Conservation (phyloP, 2,329 filamentous ascomycete genomes). For the Neofusicoccum umdonicola region DNA sequence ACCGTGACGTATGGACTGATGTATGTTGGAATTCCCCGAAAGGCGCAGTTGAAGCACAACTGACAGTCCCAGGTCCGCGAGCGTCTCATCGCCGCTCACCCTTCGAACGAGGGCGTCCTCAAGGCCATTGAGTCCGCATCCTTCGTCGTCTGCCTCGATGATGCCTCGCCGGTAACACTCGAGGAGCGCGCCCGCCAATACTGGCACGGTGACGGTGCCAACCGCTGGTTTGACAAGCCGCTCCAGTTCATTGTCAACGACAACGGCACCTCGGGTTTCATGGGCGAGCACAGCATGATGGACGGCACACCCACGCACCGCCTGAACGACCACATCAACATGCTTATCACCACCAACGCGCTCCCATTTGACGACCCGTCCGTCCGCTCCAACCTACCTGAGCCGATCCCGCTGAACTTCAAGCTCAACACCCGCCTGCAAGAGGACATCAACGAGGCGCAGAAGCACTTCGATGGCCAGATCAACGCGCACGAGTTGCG, state of each 20-base stretch:
- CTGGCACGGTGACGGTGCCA: conserved; percentile 95
- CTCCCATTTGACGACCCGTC: conserved; percentile 79
- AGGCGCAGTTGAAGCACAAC: background rate
- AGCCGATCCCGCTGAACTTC: conserved; percentile 76
- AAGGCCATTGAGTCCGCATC: conserved; percentile 83
- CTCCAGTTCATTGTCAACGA: conserved; percentile 97
- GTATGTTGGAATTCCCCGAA: conserved; percentile 37
- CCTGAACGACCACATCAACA: conserved; percentile 91
- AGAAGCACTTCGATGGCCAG: conserved; percentile 73
- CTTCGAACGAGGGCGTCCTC: conserved; percentile 74
- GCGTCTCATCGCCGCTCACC: conserved; percentile 70
- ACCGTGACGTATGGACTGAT: conserved; percentile 90
- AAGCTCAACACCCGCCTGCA: conserved; percentile 71
- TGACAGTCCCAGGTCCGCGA: conserved; percentile 54
- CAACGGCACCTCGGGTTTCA: conserved; percentile 95
- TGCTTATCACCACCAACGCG: conserved; percentile 89
- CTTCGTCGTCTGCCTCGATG: conserved; percentile 91
- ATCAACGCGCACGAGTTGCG: conserved; percentile 87
- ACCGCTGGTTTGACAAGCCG: conserved; percentile 98
- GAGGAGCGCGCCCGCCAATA: conserved; percentile 95
- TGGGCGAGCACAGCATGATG: conserved; percentile 99
- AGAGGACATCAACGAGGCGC: conserved; percentile 74
- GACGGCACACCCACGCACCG: conserved; percentile 97
- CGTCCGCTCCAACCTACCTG: conserved; percentile 78
- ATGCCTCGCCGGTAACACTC: conserved; percentile 84